phyloP scores from a whole-genome alignment of 148 eudicot genomes.

The Persicaria maculosa region DNA sequence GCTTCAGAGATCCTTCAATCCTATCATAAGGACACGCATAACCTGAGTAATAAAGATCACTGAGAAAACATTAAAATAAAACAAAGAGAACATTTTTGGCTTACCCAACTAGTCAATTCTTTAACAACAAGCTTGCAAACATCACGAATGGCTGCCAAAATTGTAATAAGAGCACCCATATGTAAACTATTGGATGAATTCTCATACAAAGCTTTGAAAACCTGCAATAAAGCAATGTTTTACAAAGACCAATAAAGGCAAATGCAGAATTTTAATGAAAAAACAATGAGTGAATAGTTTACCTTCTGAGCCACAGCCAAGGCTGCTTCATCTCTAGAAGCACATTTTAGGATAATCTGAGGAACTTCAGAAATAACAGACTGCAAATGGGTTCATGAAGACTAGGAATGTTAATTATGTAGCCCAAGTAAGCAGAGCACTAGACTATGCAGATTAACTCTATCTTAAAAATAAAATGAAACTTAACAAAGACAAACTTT shows the following conservation, averaged over 20 bases:
- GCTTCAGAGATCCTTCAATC: too few species aligned
- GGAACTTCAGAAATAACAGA: conserved; percentile 49
- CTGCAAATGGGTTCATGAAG: conserved; percentile 17
- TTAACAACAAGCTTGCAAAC: conserved; percentile 87
- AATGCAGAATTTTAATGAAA: neutral
- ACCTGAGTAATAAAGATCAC: neutral
- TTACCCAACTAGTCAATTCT: conserved; percentile 95
- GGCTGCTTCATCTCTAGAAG: conserved; percentile 89
- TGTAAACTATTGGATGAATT: conserved; percentile 57
- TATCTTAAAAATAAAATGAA: neutral
- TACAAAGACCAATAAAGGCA: neutral
- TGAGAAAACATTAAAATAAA: neutral
- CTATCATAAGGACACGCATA: neutral
- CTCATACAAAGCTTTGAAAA: conserved; percentile 78
- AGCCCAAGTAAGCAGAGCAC: neutral
- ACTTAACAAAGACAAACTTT: neutral
- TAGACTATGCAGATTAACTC: neutral
- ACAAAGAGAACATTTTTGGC: conserved; percentile 10
- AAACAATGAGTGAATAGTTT: neutral
- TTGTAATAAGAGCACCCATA: conserved; percentile 74
- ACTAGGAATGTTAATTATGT: neutral
- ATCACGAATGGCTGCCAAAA: conserved; percentile 83
- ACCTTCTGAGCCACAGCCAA: conserved; percentile 94
- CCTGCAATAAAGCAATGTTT: conserved; percentile 30
- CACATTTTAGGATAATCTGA: conserved; percentile 61